Evolutionary conservation across 2,329 filamentous ascomycete genomes (phyloP).

Genomic region (Clathrospora elynae): DNA sequence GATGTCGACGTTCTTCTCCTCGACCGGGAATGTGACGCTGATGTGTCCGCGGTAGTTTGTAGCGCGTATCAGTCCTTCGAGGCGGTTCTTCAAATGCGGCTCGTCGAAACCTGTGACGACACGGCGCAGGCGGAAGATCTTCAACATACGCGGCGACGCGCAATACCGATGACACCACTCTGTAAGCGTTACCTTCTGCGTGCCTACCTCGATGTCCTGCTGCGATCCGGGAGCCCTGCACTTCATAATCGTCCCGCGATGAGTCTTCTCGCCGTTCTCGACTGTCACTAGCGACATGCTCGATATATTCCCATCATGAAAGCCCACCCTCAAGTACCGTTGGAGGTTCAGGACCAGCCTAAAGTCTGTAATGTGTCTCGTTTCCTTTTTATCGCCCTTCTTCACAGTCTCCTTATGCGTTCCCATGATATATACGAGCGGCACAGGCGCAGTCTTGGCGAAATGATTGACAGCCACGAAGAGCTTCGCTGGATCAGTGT

Average conservation of each 20-base stretch:
- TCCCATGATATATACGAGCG: conserved; percentile 47
- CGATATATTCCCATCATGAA: conserved; percentile 20
- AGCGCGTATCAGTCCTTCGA: conserved; percentile 63
- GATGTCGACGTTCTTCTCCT: conserved; percentile 63
- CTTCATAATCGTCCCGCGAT: conserved; percentile 67
- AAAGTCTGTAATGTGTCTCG: conserved; percentile 45
- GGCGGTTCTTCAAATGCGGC: conserved; percentile 55
- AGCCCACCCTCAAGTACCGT: conserved; percentile 34
- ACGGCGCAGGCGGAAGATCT: conserved; percentile 53
- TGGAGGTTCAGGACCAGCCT: conserved; percentile 44
- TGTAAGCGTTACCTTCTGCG: conserved; percentile 49
- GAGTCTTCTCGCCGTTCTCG: conserved; percentile 63
- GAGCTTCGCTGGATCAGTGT: conserved; percentile 40
- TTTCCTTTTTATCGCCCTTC: conserved; percentile 45
- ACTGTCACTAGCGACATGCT: conserved; percentile 52
- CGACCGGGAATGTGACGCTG: conserved; percentile 63
- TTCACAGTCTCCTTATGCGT: conserved; percentile 45
- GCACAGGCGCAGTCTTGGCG: conserved; percentile 37
- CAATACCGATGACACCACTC: conserved; percentile 75
- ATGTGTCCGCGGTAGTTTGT: conserved; percentile 72
- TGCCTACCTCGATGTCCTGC: conserved; percentile 55
- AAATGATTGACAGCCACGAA: conserved; percentile 36
- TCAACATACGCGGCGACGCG: conserved; percentile 62
- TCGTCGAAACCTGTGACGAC: conserved; percentile 66
- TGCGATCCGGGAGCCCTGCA: conserved; percentile 55